Conservation (phyloP, 2,329 filamentous ascomycete genomes). For the Xylariaceae sp. region DNA sequence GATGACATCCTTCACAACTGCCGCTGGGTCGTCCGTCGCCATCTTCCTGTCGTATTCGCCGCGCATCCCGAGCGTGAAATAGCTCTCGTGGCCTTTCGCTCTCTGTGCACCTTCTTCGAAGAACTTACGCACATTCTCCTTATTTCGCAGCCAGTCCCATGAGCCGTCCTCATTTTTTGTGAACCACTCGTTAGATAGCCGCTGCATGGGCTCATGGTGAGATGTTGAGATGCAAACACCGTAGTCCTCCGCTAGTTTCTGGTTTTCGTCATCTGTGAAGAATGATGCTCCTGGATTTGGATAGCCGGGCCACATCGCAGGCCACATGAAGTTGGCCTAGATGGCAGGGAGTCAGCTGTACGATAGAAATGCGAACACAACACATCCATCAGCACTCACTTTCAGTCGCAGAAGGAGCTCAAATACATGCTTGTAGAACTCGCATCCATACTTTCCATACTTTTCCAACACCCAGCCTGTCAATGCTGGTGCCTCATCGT, state of each 20-base stretch:
- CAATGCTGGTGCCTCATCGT: conserved; percentile 64
- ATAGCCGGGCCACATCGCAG: conserved; percentile 67
- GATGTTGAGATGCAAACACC: conserved; percentile 69
- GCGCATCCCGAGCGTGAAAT: conserved; percentile 68
- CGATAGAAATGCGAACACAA: no score
- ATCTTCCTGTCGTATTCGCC: conserved; percentile 64
- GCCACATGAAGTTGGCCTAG: conserved; percentile 73
- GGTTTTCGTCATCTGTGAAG: no score
- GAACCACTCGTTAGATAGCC: conserved; percentile 53
- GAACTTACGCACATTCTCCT: conserved; percentile 62
- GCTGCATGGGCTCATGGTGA: conserved; percentile 69
- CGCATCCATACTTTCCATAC: conserved; percentile 46
- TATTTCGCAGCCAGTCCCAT: conserved; percentile 69
- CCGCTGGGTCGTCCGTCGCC: conserved; percentile 46
- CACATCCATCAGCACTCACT: no score
- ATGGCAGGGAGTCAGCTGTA: no score
- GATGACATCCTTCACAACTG: conserved; percentile 58
- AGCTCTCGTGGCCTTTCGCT: conserved; percentile 56
- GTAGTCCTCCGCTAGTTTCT: conserved; percentile 65
- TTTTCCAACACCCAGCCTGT: conserved; percentile 58
- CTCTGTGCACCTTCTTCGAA: conserved; percentile 63
- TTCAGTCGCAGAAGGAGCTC: conserved; percentile 65
- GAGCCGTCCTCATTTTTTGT: conserved; percentile 48
- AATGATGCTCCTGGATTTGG: no score
- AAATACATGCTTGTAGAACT: conserved; percentile 66